Evolutionary conservation across 2,329 filamentous ascomycete species (phyloP), one percentile per base, ranked within the genome.

Genomic region (Aspergillus oerlinghausenensis): DNA sequence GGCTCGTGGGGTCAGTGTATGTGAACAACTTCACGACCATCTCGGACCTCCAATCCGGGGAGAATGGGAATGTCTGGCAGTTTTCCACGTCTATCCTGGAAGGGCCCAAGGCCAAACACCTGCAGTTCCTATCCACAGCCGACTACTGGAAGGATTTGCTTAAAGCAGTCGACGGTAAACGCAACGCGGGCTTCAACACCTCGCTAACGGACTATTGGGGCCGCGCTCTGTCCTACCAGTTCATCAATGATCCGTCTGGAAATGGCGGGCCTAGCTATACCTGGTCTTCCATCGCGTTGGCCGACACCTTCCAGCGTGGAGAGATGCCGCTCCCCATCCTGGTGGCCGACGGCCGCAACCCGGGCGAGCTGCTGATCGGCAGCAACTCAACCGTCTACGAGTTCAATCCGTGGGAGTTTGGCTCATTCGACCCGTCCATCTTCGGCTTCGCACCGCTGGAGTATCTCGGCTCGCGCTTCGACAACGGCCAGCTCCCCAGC

Each of bases 131-230:
- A 28, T 75, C 77, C 60, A 82, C 80, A 1, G 79, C 78, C 1
- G 74, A 81, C 28, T 92, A 92, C 71, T 92, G 84, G 68, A 71
- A 73, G 1, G 76, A 84, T 19, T 72, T 92, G 17, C 67, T 76
- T 7, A 72, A 82, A n/a, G 76, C 82, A 19, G 87, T 92, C 1
- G 62, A 76, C 0, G 76, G 71, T 7, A 94, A 93, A 74, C 64
- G 67, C 0, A 72, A 86, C 54, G 87, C 86, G 17, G 84, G 84
- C 0, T 92, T 81, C 67, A 77, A 86, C 51, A 83, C 82, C 3
- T 89, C 89, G 10, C 80, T 96, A 56, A 96, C 92, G 0, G 92
- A 96, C 75, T 91, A 90, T 72, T 95, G 91, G 79, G 90, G 89
- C 28, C 88, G 92, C 56, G 89, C 89, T 49, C 80, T 96, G n/a